Percentiles rank a stretch among this genome's conserved stretches.
These are phyloP conservation scores for Claviceps pusilla DNA, from an alignment of 2,329 filamentous ascomycete species.

Conservation along the genomic window DNA sequence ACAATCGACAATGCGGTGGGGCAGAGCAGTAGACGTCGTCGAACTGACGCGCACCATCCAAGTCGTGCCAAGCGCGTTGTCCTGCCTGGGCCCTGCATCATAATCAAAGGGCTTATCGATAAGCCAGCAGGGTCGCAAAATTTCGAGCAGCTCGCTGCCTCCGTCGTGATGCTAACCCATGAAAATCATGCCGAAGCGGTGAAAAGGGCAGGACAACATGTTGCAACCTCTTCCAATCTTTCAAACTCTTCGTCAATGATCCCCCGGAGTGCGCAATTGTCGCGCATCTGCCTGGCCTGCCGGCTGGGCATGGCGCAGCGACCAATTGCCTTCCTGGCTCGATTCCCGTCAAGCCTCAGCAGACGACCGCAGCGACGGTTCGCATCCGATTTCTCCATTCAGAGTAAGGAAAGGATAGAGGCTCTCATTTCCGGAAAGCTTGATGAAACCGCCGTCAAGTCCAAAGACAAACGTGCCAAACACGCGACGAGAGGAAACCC, in stretches of 20 bases:
- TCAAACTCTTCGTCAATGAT: slow-evolving; percentile 17
- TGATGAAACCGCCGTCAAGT: background rate
- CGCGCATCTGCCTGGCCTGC: slow-evolving; percentile 22
- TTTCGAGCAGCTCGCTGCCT: background rate
- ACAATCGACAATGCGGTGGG: too few species aligned
- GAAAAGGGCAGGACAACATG: background rate
- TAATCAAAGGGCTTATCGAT: slow-evolving; percentile 5
- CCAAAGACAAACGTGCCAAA: background rate
- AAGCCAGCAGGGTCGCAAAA: slow-evolving; percentile 1
- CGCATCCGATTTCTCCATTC: slow-evolving; percentile 11
- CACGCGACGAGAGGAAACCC: background rate
- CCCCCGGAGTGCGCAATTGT: slow-evolving; percentile 17
- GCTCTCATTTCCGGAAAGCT: slow-evolving; percentile 10
- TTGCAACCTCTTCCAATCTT: background rate
- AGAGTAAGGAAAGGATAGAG: slow-evolving; percentile 13
- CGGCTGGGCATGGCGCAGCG: slow-evolving; percentile 15
- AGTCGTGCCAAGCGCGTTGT: background rate
- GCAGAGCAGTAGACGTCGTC: too few species aligned
- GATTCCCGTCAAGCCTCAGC: slow-evolving; percentile 3
- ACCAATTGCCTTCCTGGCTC: slow-evolving; percentile 4
- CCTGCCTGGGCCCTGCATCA: background rate
- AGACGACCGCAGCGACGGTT: slow-evolving; percentile 9
- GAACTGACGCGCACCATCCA: too few species aligned
- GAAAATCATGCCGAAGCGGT: background rate
- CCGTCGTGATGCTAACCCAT: background rate